Evolutionary conservation across 2,329 filamentous ascomycete species (phyloP).

Genomic region (Paraphoma sp.): DNA sequence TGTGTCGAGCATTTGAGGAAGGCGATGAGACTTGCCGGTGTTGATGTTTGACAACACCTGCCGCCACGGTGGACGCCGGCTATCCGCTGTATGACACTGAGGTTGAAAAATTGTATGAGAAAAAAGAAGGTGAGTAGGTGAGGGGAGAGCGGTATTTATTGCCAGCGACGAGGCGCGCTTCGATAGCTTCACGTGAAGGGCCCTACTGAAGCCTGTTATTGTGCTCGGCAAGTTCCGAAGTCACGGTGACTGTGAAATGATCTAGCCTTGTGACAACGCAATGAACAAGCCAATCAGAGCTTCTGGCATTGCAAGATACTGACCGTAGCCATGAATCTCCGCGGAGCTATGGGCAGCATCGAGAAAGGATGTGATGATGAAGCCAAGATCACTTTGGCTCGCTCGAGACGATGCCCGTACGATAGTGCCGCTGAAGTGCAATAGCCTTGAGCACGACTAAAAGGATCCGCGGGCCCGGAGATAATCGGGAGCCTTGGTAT

Average conservation of each 20-base stretch:
- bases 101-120: neutral
- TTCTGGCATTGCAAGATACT: neutral
- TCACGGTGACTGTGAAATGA: neutral
- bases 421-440: no score
- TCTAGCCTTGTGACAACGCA: no score
- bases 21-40: neutral
- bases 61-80: no score
- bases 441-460: no score
- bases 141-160: constrained; percentile 1
- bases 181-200: neutral
- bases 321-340: no score
- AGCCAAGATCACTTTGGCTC: no score
- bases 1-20: neutral
- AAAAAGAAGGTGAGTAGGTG: neutral
- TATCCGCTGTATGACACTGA: neutral
- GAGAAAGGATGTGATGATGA: no score
- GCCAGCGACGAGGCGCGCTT: neutral
- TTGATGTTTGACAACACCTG: neutral
- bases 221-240: neutral
- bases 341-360: no score
- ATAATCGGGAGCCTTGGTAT: no score
- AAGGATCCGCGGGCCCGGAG: no score
- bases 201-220: neutral
- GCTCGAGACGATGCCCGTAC: no score
- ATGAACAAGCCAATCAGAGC: neutral